Evolutionary conservation across 2,329 filamentous ascomycete genomes (phyloP).

Genomic region (Talaromyces rugulosus): DNA sequence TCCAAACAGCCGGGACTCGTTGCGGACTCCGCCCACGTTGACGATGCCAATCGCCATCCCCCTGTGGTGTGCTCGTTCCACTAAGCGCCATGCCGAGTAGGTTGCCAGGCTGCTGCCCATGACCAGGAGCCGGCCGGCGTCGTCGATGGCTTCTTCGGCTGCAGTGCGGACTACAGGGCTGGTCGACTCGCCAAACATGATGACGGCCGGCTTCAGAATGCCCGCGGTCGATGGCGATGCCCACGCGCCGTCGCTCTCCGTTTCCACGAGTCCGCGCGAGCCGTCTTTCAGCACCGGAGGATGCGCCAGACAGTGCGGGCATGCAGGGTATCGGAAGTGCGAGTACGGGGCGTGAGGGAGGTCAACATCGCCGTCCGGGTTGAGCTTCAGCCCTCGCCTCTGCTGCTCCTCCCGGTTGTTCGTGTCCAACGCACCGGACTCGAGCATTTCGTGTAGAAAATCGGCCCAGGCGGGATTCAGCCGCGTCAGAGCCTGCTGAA

Average conservation of each 20-base stretch:
- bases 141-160: conserved; percentile 76
- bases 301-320: conserved; percentile 68
- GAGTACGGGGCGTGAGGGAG: conserved; percentile 81
- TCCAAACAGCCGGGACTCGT: conserved; percentile 40
- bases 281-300: conserved; percentile 58
- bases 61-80: conserved; percentile 74
- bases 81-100: conserved; percentile 89
- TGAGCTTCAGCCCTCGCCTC: conserved; percentile 69
- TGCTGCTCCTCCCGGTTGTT: conserved; percentile 69
- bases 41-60: conserved; percentile 83
- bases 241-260: conserved; percentile 81
- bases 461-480: conserved; percentile 84
- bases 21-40: conserved; percentile 60
- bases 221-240: conserved; percentile 62
- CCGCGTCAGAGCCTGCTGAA: conserved; percentile 69
- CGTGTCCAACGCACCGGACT: conserved; percentile 69
- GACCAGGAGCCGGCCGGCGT: conserved; percentile 69
- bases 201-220: conserved; percentile 84
- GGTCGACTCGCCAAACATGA: conserved; percentile 96
- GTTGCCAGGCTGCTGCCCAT: conserved; percentile 89
- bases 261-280: conserved; percentile 55
- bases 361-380: conserved; percentile 93
- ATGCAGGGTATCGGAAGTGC: conserved; percentile 86
- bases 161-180: conserved; percentile 62
- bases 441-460: conserved; percentile 68